Conservation (phyloP, 306 rosid genomes). For the Trifolium subterraneum region DNA sequence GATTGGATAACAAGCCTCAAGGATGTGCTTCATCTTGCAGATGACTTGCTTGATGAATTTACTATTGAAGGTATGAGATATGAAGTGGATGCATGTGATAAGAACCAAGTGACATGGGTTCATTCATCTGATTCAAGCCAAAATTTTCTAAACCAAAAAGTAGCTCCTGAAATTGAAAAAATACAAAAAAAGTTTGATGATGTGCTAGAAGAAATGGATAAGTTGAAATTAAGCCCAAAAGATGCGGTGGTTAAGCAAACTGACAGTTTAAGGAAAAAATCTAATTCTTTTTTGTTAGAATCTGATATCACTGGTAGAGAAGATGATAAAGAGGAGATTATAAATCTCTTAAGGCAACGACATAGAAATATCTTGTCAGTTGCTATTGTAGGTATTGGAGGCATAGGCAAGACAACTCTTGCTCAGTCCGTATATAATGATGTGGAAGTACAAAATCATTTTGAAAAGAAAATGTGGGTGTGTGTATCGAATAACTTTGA, state of each 20-base stretch:
- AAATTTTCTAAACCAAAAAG: neutral
- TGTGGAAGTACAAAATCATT: neutral
- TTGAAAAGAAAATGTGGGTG: constrained; percentile 21
- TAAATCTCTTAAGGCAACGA: neutral
- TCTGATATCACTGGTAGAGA: constrained; percentile 12
- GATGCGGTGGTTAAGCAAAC: neutral
- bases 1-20: neutral
- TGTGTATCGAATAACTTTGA: constrained; percentile 8
- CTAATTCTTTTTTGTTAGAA: constrained; percentile 23
- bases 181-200: neutral
- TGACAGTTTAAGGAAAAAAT: neutral
- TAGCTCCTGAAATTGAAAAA: neutral
- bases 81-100: neutral
- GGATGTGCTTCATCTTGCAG: neutral
- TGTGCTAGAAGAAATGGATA: neutral
- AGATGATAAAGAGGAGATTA: constrained; percentile 4
- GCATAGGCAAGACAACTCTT: constrained; percentile 42
- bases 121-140: neutral
- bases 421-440: constrained; percentile 25
- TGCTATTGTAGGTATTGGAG: constrained; percentile 39
- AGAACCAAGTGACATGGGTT: neutral
- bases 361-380: neutral
- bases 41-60: neutral
- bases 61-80: neutral
- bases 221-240: neutral